Evolutionary conservation across 148 eudicot species (phyloP), one percentile per base, ranked within the genome.

Genomic region (Rhododendron henanense): DNA sequence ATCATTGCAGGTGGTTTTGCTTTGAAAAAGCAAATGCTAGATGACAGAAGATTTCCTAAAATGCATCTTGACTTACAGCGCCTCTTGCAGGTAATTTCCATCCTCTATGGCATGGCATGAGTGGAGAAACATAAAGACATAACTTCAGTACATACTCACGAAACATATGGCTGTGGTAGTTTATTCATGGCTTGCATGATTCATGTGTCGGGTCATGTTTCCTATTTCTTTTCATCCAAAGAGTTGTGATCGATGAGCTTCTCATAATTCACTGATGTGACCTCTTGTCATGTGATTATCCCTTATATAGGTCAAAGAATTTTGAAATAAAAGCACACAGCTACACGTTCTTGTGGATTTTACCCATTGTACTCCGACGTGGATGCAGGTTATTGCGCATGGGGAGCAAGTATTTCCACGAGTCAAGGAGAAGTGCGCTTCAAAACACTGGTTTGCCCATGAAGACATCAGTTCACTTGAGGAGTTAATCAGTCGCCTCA

Each of bases 331-430:
- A 47, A 84, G 61, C 65, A 74, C 44, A 16, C 57, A 6, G 55
- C n/a, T 25, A 39, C 23, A 25, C 9, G 16, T 9, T 77, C 4
- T 35, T 25, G 41, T 59, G 82, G 50, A 57, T 39, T 73, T 57
- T n/a, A 53, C 18, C 3, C 37, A 35, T 2, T 15, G 8, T 50
- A 9, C 10, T 8, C 79, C 65, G 9, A 73, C 76, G 3, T 3
- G 21, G 51, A 21, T 84, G 83, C 87, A 96, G 99, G 97, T 91
- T 78, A 95, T 97, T 86, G 96, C 98, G 0, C 98, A 97, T 55
- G 96, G 98, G 77, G 99, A 97, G 88, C 98, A 97, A 90, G 98
- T 97, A n/a, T 93, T 97, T 89, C 97, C 98, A 11, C 93, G 98
- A 51, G 96, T 95, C 10, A 97, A 93, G 89, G 98, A 94, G 83